A percentile compares a stretch with the other conserved stretches of the same genome.
Evolutionary conservation across 2,329 filamentous ascomycete species (phyloP).

Genomic region (Ilyonectria destructans): DNA sequence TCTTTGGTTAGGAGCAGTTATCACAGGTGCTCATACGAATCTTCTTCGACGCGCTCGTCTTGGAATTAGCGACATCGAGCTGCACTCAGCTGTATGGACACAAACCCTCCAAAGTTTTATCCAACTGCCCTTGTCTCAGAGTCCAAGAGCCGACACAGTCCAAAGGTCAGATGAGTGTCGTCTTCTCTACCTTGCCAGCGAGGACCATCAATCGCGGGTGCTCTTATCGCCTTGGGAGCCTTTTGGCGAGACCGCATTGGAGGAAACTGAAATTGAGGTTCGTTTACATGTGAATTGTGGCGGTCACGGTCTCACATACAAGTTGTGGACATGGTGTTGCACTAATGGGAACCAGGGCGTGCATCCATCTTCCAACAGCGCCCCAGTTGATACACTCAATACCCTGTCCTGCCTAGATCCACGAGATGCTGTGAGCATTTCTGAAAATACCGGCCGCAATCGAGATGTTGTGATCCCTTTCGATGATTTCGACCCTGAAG

Average conservation of each 20-base stretch:
- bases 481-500: neutral
- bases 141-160: neutral
- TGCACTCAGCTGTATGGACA: constrained; percentile 17
- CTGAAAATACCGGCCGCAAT: neutral
- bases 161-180: neutral
- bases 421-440: too few species aligned
- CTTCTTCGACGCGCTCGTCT: neutral
- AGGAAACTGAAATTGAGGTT: constrained; percentile 9
- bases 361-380: neutral
- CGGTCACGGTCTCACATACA: neutral
- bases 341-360: neutral
- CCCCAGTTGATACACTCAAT: neutral
- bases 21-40: constrained; percentile 56
- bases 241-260: neutral
- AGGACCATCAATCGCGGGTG: neutral
- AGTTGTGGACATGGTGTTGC: neutral
- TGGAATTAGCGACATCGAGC: constrained; percentile 7
- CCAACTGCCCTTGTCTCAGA: neutral
- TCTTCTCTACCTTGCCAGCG: constrained; percentile 5
- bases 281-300: constrained; percentile 3
- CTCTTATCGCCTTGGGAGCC: constrained; percentile 1
- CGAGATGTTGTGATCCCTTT: neutral
- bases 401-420: too few species aligned
- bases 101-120: constrained; percentile 8
- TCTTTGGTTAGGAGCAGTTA: constrained; percentile 15